Evolutionary conservation across 805 yeast genomes (phyloP).

Genomic region (Ogataea zsoltii): DNA sequence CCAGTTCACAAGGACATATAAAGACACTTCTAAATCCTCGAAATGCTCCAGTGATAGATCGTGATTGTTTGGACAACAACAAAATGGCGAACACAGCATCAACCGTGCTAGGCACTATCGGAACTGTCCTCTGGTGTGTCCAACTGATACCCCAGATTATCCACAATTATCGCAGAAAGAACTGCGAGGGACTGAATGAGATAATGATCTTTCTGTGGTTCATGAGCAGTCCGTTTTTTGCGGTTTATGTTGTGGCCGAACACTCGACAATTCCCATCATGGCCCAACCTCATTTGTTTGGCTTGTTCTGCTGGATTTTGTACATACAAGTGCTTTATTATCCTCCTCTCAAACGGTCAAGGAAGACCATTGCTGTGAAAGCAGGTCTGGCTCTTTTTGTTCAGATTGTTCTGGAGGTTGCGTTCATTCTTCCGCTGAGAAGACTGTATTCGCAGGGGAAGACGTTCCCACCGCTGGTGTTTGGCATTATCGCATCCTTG

Average conservation of each 20-base stretch:
- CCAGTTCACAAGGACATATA: background rate
- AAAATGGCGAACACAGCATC: conserved; percentile 43
- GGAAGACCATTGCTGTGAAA: conserved; percentile 36
- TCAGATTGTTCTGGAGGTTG: conserved; percentile 61
- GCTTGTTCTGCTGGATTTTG: conserved; percentile 47
- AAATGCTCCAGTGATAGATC: too few relatives aligned
- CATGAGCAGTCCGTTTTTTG: conserved; percentile 53
- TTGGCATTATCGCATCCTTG: conserved; percentile 52
- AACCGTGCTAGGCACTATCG: conserved; percentile 81
- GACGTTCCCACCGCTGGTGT: conserved; percentile 47
- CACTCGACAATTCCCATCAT: conserved; percentile 52
- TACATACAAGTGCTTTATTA: conserved; percentile 53
- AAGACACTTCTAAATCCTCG: background rate
- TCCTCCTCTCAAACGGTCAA: conserved; percentile 43
- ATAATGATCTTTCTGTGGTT: conserved; percentile 85
- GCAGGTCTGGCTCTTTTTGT: conserved; percentile 39
- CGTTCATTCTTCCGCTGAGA: conserved; percentile 58
- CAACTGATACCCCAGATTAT: conserved; percentile 81
- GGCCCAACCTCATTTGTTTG: conserved; percentile 56
- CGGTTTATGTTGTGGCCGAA: conserved; percentile 49
- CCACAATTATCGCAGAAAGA: conserved; percentile 65
- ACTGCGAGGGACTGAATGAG: conserved; percentile 28
- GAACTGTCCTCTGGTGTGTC: conserved; percentile 92
- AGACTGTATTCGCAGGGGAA: conserved; percentile 43
- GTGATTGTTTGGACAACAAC: background rate